A percentile compares a stretch with the other conserved stretches of the same genome.
phyloP scores from a whole-genome alignment of 768 basidiomycete genomes.

The Xerocomellus chrysenteron region DNA sequence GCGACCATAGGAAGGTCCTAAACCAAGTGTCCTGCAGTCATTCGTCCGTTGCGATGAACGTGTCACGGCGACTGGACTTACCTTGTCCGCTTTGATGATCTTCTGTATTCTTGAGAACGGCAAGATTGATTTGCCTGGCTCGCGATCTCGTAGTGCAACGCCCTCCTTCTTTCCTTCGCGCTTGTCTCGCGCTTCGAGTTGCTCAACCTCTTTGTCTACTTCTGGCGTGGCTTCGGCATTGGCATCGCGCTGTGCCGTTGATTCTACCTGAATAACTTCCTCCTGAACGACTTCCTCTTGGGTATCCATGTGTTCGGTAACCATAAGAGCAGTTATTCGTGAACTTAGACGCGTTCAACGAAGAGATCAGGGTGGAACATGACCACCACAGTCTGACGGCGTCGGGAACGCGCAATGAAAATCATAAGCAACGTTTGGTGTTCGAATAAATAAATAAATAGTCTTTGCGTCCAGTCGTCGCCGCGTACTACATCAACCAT shows the following conservation, averaged over 20 bases:
- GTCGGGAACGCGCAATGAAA: not conserved
- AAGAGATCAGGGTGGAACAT: not conserved
- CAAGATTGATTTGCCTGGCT: slow-evolving; percentile 67
- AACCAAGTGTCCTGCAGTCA: slow-evolving; percentile 1
- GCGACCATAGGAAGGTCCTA: slow-evolving; percentile 77
- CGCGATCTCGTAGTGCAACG: slow-evolving; percentile 28
- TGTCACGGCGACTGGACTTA: slow-evolving; percentile 24
- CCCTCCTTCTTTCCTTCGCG: slow-evolving; percentile 24
- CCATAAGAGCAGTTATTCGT: slow-evolving; percentile 6
- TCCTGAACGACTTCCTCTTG: slow-evolving; percentile 12
- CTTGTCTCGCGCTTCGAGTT: not conserved
- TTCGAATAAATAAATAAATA: not conserved
- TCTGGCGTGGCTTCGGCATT: slow-evolving; percentile 12
- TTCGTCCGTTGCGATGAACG: not conserved
- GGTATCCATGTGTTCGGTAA: slow-evolving; percentile 6
- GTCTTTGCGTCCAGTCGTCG: not conserved
- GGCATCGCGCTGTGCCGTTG: slow-evolving; percentile 3
- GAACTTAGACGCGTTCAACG: not conserved
- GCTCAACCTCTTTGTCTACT: slow-evolving; percentile 6
- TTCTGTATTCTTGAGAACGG: slow-evolving; percentile 79
- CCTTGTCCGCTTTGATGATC: slow-evolving; percentile 87
- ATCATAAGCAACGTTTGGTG: not conserved
- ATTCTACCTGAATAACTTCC: not conserved
- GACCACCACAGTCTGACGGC: slow-evolving; percentile 1
- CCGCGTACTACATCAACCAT: not conserved